Evolutionary conservation across 805 yeast species (phyloP), one percentile per base, ranked within the genome.

Genomic region (Saccharomycopsis fermentans): DNA sequence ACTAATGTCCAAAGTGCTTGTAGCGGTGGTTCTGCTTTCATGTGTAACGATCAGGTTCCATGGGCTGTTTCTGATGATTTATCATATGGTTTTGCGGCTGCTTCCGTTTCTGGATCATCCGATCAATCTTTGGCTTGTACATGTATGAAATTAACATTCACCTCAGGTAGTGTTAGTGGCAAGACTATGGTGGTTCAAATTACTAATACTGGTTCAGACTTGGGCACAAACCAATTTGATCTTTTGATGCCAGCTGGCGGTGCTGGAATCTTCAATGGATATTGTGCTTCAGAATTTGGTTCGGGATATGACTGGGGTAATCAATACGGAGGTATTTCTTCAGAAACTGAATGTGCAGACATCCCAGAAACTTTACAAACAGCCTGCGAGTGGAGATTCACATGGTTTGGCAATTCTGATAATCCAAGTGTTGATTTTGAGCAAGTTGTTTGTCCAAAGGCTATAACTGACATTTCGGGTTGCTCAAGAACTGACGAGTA

Each of bases 371-470:
- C 21, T 26, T 37, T 56, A 12, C 57, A 59, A 56, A 17, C 51
- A 8, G 59, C 59, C 34, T 59, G 62, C 51, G 57, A 56, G 6
- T 59, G 50, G 48, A 56, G 62, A 53, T 59, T 53, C 26, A 57
- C 54, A 52, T 56, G 59, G 59, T 59, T 56, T 35, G 55, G 40
- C 16, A 36, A 35, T 21, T 53, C 58, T 35, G 59, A 59, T 36
- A 59, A 59, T 50, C 62, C 62, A 53, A 12, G 11, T 37, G 57
- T 53, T 27, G 16, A 37, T 17, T 59, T 43, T 32, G 53, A 55
- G 36, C 56, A 53, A 56, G 62, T 59, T 40, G 57, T 54, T 29
- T 59, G 62, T 52, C 62, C 62, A 36, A n/a, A 52, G 39, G 59
- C 26, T n/a, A 47, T 59, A 19, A 56, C 57, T 26, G 62, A 21